A percentile compares a stretch with the other conserved stretches of the same genome.
These are phyloP conservation scores for Aspergillus sp. DNA, from an alignment of 2,329 filamentous ascomycete species.

Conservation along the genomic window DNA sequence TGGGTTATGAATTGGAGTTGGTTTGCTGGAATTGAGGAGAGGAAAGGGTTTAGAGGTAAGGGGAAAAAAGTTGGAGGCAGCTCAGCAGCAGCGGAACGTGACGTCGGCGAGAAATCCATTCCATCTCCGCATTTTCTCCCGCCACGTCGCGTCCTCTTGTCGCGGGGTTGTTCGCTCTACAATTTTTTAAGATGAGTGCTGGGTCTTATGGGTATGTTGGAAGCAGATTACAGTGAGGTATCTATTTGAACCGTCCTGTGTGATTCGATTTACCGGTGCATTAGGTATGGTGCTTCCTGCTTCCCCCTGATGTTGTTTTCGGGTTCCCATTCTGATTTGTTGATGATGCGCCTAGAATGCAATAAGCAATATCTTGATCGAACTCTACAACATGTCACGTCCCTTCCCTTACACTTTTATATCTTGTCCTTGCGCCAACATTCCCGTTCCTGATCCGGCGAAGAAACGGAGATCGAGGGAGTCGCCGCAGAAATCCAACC, in stretches of 20 bases:
- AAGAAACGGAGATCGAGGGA: slow-evolving; percentile 42
- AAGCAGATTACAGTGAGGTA: neutral
- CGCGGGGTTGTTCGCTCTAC: neutral
- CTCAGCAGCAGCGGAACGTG: neutral
- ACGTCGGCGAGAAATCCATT: slow-evolving; percentile 6
- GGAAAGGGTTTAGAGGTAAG: neutral
- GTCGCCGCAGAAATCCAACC: slow-evolving; percentile 34
- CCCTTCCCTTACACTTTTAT: slow-evolving; percentile 66
- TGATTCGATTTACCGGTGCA: neutral
- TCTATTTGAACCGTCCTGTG: neutral
- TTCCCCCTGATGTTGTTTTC: neutral
- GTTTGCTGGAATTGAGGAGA: neutral
- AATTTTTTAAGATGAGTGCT: too few relatives aligned
- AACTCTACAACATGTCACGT: slow-evolving; percentile 49
- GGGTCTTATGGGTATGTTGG: neutral
- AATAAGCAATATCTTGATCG: neutral
- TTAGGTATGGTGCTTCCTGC: neutral
- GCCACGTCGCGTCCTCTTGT: neutral
- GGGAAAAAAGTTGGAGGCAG: slow-evolving; percentile 4
- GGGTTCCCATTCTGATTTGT: neutral
- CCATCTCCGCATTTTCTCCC: slow-evolving; percentile 7
- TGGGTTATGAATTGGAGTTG: neutral
- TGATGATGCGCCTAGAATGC: neutral
- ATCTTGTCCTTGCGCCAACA: slow-evolving; percentile 64
- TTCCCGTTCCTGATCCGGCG: slow-evolving; percentile 43